These are phyloP conservation scores for Plasmodium ovale DNA, from an alignment of 169 alveolate species.

Conservation along the genomic window DNA sequence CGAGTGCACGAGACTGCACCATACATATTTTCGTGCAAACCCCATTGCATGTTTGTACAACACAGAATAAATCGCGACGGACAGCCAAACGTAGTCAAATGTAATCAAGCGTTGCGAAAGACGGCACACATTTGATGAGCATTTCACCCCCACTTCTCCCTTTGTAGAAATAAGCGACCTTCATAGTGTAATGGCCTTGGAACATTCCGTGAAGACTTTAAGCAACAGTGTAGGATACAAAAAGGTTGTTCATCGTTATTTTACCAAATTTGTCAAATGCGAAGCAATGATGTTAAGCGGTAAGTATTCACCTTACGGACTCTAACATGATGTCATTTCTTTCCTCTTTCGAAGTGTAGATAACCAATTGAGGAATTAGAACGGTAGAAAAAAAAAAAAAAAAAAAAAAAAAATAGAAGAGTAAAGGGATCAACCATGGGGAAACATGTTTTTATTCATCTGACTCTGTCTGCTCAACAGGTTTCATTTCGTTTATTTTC, in stretches of 20 bases:
- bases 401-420: neutral
- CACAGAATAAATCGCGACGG: too few species aligned
- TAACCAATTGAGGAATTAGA: neutral
- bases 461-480: too few species aligned
- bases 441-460: too few species aligned
- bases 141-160: too few species aligned
- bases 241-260: conserved; percentile 7
- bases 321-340: neutral
- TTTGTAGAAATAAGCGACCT: neutral
- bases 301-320: neutral
- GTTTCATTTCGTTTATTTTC: too few species aligned
- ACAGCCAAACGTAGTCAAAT: too few species aligned
- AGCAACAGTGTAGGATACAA: neutral
- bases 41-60: too few species aligned
- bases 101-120: too few species aligned
- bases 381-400: neutral
- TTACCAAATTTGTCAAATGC: neutral
- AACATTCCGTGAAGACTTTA: neutral
- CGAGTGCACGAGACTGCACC: neutral
- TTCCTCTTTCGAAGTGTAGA: neutral
- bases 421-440: too few species aligned
- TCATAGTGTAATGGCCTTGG: neutral
- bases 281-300: neutral
- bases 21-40: neutral
- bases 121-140: too few species aligned